phyloP scores from a whole-genome alignment of 176 grass and related monocot species.

The Ensete ventricosum region DNA sequence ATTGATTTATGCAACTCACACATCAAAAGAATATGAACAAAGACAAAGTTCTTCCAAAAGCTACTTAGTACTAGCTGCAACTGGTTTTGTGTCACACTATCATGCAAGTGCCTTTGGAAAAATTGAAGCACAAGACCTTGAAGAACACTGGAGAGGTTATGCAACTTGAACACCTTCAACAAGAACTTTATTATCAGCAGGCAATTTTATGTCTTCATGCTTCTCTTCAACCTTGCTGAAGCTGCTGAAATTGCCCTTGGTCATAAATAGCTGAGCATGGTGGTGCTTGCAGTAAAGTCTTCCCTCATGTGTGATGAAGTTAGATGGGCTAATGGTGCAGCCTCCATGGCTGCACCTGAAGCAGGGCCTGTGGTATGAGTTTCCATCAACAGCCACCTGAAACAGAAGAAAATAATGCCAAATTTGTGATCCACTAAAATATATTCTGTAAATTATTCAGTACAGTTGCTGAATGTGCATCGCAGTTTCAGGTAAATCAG shows the following conservation, averaged over 20 bases:
- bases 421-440: neutral
- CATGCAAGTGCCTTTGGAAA: too few relatives aligned
- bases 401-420: neutral
- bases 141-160: neutral
- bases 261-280: slow-evolving; percentile 82
- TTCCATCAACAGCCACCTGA: slow-evolving; percentile 74
- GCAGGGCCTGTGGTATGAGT: slow-evolving; percentile 80
- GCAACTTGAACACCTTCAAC: slow-evolving; percentile 2
- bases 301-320: slow-evolving; percentile 69
- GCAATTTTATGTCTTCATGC: slow-evolving; percentile 29
- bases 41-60: neutral
- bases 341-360: slow-evolving; percentile 91
- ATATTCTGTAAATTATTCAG: neutral
- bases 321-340: slow-evolving; percentile 68
- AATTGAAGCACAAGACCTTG: neutral
- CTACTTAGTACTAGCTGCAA: neutral
- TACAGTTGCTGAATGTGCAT: neutral
- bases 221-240: slow-evolving; percentile 41
- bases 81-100: too few relatives aligned
- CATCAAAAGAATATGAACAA: neutral
- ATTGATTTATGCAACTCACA: neutral
- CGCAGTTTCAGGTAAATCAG: neutral
- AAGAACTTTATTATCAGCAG: slow-evolving; percentile 26
- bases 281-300: slow-evolving; percentile 91
- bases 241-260: slow-evolving; percentile 77